A percentile compares a stretch with the other conserved stretches of the same genome.
phyloP scores from a whole-genome alignment of 306 rosid genomes.

The Corylus heterophylla region DNA sequence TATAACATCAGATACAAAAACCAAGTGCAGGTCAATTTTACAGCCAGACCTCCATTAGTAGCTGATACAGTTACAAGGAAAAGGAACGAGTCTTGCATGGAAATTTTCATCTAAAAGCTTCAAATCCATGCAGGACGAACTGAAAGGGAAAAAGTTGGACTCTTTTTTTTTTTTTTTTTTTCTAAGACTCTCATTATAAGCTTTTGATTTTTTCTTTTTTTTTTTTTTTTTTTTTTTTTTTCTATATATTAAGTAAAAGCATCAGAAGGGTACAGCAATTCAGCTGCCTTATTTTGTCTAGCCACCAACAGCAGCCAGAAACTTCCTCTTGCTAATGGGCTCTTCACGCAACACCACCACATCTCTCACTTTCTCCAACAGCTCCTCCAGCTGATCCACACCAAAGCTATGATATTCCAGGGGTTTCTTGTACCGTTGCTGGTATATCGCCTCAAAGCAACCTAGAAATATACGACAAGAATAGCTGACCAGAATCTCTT shows the following conservation, averaged over 20 bases:
- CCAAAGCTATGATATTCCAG: conserved; percentile 66
- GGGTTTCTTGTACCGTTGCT: conserved; percentile 77
- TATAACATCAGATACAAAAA: neutral
- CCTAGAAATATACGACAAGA: conserved; percentile 78
- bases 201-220: neutral
- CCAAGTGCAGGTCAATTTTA: conserved; percentile 12
- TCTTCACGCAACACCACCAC: conserved; percentile 83
- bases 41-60: conserved; percentile 21
- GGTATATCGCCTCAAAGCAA: conserved; percentile 71
- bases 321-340: conserved; percentile 69
- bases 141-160: conserved; percentile 50
- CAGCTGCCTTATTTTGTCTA: conserved; percentile 27
- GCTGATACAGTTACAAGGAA: conserved; percentile 29
- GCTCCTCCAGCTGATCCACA: conserved; percentile 66
- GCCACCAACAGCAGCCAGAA: conserved; percentile 63
- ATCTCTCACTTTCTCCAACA: conserved; percentile 70
- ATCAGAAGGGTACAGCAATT: conserved; percentile 27
- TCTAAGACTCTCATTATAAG: conserved; percentile 17
- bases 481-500: conserved; percentile 93
- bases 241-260: conserved; percentile 33
- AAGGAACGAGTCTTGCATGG: conserved; percentile 29
- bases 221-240: neutral
- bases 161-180: neutral
- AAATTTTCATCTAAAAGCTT: conserved; percentile 27
- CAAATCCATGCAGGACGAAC: conserved; percentile 55